Conservation (phyloP, 2,329 filamentous ascomycete genomes). For the Beauveria sp. region DNA sequence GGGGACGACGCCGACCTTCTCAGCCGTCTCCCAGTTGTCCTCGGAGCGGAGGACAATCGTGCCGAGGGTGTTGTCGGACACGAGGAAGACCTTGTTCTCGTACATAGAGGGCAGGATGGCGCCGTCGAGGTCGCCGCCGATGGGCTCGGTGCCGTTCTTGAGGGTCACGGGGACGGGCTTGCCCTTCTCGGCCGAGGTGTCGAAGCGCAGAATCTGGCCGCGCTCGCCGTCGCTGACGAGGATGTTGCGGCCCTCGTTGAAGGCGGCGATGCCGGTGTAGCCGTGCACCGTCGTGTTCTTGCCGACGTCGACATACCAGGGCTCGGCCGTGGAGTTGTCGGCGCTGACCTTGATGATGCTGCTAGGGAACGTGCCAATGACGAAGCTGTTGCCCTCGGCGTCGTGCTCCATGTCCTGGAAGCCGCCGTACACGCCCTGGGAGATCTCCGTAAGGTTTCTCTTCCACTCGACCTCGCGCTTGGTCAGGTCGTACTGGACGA, state of each 20-base stretch:
- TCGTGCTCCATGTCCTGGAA: slow-evolving; percentile 34
- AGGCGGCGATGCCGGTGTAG: neutral
- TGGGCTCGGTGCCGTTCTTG: neutral
- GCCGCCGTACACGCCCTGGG: slow-evolving; percentile 25
- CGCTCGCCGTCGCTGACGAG: slow-evolving; percentile 25
- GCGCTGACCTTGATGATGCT: slow-evolving; percentile 26
- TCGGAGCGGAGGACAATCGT: slow-evolving; percentile 28
- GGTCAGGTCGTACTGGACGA: slow-evolving; percentile 28
- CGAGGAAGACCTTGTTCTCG: slow-evolving; percentile 26
- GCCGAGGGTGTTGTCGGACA: slow-evolving; percentile 23
- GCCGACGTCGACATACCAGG: slow-evolving; percentile 24
- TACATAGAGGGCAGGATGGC: slow-evolving; percentile 27
- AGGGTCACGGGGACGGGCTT: neutral
- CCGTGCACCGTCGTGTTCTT: slow-evolving; percentile 17
- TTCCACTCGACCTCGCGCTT: slow-evolving; percentile 22
- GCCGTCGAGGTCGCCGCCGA: slow-evolving; percentile 18
- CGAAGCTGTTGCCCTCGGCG: slow-evolving; percentile 26
- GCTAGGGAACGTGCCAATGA: slow-evolving; percentile 30
- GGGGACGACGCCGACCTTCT: slow-evolving; percentile 26
- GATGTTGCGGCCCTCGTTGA: slow-evolving; percentile 17
- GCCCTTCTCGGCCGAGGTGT: slow-evolving; percentile 15
- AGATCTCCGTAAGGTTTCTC: slow-evolving; percentile 25
- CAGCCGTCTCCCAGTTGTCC: slow-evolving; percentile 28
- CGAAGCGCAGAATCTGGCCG: slow-evolving; percentile 28
- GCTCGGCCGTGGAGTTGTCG: slow-evolving; percentile 19